These are phyloP conservation scores for Aspergillus biplanus DNA, from an alignment of 495 filamentous ascomycete species.

Conservation along the genomic window DNA sequence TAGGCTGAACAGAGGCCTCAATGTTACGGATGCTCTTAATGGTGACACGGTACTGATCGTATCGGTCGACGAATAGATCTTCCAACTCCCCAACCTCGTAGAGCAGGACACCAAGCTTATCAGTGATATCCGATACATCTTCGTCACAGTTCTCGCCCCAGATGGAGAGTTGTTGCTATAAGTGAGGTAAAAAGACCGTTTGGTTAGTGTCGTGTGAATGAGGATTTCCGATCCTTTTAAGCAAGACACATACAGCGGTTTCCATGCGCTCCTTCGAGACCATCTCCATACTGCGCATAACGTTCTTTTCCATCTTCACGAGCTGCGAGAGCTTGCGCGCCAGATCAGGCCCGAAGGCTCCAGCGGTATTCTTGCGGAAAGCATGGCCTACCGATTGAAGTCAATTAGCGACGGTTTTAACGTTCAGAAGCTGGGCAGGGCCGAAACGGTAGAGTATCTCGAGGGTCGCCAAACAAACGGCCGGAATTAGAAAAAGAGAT, in stretches of 20 bases:
- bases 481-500: no score
- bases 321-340: constrained; percentile 96
- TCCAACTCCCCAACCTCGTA: constrained; percentile 99
- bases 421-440: no score
- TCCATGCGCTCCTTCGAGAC: constrained; percentile 97
- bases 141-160: constrained; percentile 98
- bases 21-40: constrained; percentile 99
- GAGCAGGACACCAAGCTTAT: constrained; percentile 96
- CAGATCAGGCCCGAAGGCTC: constrained; percentile 94
- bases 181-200: neutral
- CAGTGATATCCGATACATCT: constrained; percentile 97
- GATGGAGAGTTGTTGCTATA: constrained; percentile 94
- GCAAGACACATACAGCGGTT: constrained; percentile 74
- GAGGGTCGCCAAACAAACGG: neutral
- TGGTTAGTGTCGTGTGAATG: neutral
- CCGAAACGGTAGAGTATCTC: neutral
- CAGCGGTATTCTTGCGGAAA: constrained; percentile 86
- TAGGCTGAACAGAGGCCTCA: constrained; percentile 96
- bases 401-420: constrained; percentile 7
- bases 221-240: no score
- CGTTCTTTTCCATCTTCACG: constrained; percentile 99
- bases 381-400: constrained; percentile 75
- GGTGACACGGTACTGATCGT: constrained; percentile 98
- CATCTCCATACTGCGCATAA: constrained; percentile 96
- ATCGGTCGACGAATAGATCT: constrained; percentile 96